These are phyloP conservation scores for Poa annua DNA, from an alignment of 176 grass and related monocot genomes.

Conservation along the genomic window DNA sequence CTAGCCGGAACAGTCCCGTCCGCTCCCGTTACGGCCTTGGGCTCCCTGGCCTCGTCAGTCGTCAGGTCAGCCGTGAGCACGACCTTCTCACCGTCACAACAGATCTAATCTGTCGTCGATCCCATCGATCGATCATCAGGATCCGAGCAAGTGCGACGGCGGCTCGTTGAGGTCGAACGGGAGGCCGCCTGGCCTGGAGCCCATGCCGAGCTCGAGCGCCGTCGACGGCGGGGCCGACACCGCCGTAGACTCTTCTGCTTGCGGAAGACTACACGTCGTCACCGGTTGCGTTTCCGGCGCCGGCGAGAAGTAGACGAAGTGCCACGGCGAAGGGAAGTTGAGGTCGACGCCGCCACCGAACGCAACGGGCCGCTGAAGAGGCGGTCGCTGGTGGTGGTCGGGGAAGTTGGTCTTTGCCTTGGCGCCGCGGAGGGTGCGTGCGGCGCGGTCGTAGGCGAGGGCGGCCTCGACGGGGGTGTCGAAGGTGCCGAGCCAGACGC, in stretches of 20 bases:
- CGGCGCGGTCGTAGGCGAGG: slow-evolving; percentile 87
- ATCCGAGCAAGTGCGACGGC: slow-evolving; percentile 35
- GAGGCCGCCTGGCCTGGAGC: not conserved
- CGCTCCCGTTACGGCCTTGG: not conserved
- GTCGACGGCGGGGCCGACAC: slow-evolving; percentile 30
- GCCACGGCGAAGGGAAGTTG: slow-evolving; percentile 34
- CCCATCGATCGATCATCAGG: slow-evolving; percentile 2
- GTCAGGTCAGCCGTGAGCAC: not conserved
- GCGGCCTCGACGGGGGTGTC: slow-evolving; percentile 86
- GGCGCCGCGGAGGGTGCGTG: slow-evolving; percentile 64
- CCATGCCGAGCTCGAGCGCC: slow-evolving; percentile 43
- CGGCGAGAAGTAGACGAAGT: slow-evolving; percentile 39
- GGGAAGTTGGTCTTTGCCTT: slow-evolving; percentile 94
- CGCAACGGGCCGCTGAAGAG: not conserved
- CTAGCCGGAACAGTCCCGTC: not conserved
- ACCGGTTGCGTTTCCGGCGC: no score
- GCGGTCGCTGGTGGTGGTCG: not conserved
- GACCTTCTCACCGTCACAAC: not conserved
- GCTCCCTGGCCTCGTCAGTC: not conserved
- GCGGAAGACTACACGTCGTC: no score
- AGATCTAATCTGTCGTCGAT: no score
- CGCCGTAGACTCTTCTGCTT: no score
- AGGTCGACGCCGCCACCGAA: slow-evolving; percentile 38
- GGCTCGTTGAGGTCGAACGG: slow-evolving; percentile 77
- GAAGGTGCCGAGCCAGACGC: slow-evolving; percentile 92